Conservation (phyloP, 2,329 filamentous ascomycete species). For the Diatrype stigma region DNA sequence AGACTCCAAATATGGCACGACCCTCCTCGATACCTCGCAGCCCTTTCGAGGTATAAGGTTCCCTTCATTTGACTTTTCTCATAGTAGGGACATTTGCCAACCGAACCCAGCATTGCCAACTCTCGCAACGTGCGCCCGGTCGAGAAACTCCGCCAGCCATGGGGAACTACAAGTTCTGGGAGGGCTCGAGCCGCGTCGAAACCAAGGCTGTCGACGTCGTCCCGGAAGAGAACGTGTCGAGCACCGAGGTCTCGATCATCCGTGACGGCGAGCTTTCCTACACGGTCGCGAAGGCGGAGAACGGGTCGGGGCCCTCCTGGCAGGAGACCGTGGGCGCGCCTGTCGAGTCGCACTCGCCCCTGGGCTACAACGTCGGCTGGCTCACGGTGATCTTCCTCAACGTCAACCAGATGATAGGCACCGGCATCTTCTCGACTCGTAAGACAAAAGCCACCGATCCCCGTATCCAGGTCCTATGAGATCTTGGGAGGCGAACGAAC, state of each 20-base stretch:
- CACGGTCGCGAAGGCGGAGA: constrained; percentile 27
- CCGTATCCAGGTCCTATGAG: too few relatives aligned
- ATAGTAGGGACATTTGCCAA: too few relatives aligned
- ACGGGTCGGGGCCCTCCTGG: constrained; percentile 44
- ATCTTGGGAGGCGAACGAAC: too few relatives aligned
- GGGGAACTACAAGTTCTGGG: constrained; percentile 19
- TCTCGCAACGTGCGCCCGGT: too few relatives aligned
- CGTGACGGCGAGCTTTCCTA: constrained; percentile 24
- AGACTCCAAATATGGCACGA: too few relatives aligned
- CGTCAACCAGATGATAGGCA: constrained; percentile 58
- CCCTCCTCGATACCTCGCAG: too few relatives aligned
- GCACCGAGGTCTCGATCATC: constrained; percentile 20
- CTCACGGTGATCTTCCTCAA: constrained; percentile 57
- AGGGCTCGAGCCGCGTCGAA: constrained; percentile 3
- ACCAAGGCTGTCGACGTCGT: constrained; percentile 4
- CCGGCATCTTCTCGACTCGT: constrained; percentile 49
- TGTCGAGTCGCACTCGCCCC: constrained; percentile 52
- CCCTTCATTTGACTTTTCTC: too few relatives aligned
- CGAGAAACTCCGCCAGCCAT: constrained; percentile 4
- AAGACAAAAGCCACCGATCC: constrained; percentile 5
- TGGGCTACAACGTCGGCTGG: constrained; percentile 56
- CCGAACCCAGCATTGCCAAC: too few relatives aligned
- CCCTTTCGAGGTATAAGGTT: too few relatives aligned
- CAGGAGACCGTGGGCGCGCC: constrained; percentile 60
- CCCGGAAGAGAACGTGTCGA: constrained; percentile 6